phyloP scores from a whole-genome alignment of 2,329 filamentous ascomycete genomes.

The Phialophora macrospora region DNA sequence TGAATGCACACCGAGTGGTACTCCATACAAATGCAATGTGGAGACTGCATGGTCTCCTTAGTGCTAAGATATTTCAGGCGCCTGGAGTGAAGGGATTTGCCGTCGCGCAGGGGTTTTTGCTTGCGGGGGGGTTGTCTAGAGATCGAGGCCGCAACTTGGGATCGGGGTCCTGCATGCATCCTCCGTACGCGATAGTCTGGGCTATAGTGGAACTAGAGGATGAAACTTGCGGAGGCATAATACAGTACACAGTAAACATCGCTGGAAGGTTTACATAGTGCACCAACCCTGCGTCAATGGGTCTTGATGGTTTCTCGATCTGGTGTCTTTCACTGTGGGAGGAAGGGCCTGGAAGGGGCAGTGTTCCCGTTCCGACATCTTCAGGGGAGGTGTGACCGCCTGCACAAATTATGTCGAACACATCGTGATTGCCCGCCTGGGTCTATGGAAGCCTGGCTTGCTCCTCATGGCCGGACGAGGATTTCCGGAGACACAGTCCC shows the following conservation, averaged over 20 bases:
- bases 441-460: background rate
- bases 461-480: background rate
- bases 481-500: background rate
- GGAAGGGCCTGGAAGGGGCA: background rate
- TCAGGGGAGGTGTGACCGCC: background rate
- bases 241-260: conserved; percentile 4
- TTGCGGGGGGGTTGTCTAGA: background rate
- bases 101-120: background rate
- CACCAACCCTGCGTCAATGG: background rate
- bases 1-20: background rate
- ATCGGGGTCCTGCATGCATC: background rate
- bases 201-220: too few species aligned
- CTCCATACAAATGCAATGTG: background rate
- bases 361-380: background rate
- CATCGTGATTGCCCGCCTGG: background rate
- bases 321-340: background rate
- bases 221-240: conserved; percentile 3
- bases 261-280: background rate
- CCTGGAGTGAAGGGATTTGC: background rate
- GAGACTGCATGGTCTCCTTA: background rate
- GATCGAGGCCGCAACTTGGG: background rate
- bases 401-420: background rate
- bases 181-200: background rate
- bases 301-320: background rate
- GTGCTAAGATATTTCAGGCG: background rate